These are phyloP conservation scores for Lophiostoma macrostomum DNA, from an alignment of 495 filamentous ascomycete species.

Conservation along the genomic window DNA sequence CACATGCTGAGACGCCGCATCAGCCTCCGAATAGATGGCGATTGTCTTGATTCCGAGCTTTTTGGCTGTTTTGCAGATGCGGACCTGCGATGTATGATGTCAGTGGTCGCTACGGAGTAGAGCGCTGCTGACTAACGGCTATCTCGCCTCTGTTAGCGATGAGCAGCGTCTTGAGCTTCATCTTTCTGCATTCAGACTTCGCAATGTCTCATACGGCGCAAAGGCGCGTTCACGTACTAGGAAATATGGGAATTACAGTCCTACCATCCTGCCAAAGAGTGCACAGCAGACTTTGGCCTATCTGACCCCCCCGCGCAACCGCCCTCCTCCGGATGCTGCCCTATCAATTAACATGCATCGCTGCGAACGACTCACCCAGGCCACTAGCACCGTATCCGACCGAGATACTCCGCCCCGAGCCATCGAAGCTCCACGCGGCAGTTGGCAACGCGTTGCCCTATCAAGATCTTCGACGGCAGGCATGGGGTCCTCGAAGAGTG, in stretches of 20 bases:
- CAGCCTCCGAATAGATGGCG: constrained; percentile 54
- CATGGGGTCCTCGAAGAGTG: neutral
- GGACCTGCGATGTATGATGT: constrained; percentile 23
- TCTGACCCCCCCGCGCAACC: constrained; percentile 4
- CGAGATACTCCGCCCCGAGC: too few species aligned
- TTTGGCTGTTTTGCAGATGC: constrained; percentile 31
- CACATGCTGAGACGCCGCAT: constrained; percentile 56
- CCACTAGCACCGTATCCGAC: neutral
- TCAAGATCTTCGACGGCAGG: neutral
- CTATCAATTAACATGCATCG: constrained; percentile 8
- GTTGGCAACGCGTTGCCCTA: too few species aligned
- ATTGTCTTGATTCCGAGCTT: constrained; percentile 41
- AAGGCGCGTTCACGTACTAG: too few species aligned
- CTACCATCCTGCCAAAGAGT: too few species aligned
- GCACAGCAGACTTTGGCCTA: constrained; percentile 7
- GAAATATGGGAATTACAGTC: too few species aligned
- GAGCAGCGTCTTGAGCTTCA: constrained; percentile 32
- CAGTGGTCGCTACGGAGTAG: constrained; percentile 19
- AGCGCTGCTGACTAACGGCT: constrained; percentile 43
- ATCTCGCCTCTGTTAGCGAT: constrained; percentile 59
- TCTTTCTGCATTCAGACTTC: too few species aligned
- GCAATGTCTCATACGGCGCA: too few species aligned
- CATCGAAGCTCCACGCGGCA: too few species aligned
- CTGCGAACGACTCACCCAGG: neutral
- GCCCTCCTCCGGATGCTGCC: neutral